Percentiles rank a stretch among this genome's conserved stretches.
These are phyloP conservation scores for Balansia obtecta DNA, from an alignment of 2,329 filamentous ascomycete species.

Conservation along the genomic window DNA sequence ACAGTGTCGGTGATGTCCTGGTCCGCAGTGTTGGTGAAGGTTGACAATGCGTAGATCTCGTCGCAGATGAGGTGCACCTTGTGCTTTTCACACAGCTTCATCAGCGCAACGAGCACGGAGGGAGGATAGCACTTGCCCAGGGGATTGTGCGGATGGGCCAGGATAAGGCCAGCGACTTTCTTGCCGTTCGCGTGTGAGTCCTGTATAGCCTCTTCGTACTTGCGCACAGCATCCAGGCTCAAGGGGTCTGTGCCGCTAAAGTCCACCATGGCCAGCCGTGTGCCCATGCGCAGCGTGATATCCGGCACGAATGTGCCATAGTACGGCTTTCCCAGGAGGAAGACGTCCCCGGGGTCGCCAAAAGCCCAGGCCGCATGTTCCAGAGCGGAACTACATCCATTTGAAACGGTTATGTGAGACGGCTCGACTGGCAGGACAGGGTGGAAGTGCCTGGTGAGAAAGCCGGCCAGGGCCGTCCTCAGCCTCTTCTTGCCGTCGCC, in stretches of 20 bases:
- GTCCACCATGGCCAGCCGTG: slow-evolving; percentile 28
- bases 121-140: slow-evolving; percentile 35
- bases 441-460: slow-evolving; percentile 23
- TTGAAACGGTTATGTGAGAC: slow-evolving; percentile 23
- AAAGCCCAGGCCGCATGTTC: slow-evolving; percentile 28
- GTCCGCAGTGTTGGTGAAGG: slow-evolving; percentile 29
- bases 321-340: slow-evolving; percentile 30
- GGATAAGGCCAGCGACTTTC: slow-evolving; percentile 33
- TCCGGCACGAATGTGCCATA: slow-evolving; percentile 37
- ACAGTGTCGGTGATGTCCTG: slow-evolving; percentile 10
- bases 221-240: slow-evolving; percentile 23
- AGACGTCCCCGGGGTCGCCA: slow-evolving; percentile 25
- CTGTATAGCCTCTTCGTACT: slow-evolving; percentile 32
- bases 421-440: slow-evolving; percentile 17
- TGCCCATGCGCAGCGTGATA: slow-evolving; percentile 27
- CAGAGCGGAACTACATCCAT: slow-evolving; percentile 28
- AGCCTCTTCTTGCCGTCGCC: slow-evolving; percentile 27
- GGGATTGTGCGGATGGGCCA: slow-evolving; percentile 40
- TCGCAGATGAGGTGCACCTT: slow-evolving; percentile 36
- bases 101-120: slow-evolving; percentile 24
- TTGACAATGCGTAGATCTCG: slow-evolving; percentile 38
- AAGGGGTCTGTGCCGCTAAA: slow-evolving; percentile 33
- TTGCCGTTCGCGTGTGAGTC: slow-evolving; percentile 24
- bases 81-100: slow-evolving; percentile 34
- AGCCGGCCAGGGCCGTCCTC: slow-evolving; percentile 19